Percentiles rank a stretch among this genome's conserved stretches.
These are phyloP conservation scores for Harrya chromipes DNA, from an alignment of 768 basidiomycete genomes.

Conservation along the genomic window DNA sequence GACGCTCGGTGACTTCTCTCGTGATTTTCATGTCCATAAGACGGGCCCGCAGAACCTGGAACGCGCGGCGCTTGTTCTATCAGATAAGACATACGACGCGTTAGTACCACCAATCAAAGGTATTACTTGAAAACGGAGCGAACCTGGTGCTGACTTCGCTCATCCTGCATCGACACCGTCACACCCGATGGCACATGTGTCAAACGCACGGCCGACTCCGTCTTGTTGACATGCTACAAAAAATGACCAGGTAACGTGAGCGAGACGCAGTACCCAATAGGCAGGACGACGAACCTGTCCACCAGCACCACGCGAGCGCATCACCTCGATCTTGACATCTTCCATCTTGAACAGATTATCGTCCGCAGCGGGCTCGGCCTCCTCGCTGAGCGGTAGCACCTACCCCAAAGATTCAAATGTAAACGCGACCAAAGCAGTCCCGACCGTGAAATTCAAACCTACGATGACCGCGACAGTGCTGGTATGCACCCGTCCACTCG, in stretches of 20 bases:
- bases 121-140: neutral
- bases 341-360: constrained; percentile 79
- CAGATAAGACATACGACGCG: neutral
- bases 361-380: constrained; percentile 46
- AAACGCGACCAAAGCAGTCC: neutral
- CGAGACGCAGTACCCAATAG: neutral
- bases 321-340: constrained; percentile 89
- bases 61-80: constrained; percentile 91
- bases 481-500: constrained; percentile 85
- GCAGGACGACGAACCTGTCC: constrained; percentile 64
- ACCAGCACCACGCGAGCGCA: constrained; percentile 95
- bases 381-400: constrained; percentile 81
- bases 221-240: constrained; percentile 93
- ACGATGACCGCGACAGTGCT: constrained; percentile 88
- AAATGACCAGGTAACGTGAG: neutral
- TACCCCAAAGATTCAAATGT: neutral
- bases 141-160: constrained; percentile 93
- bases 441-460: constrained; percentile 24
- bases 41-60: constrained; percentile 82
- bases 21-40: constrained; percentile 78
- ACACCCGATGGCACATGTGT: constrained; percentile 93
- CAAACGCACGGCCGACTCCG: constrained; percentile 94
- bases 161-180: constrained; percentile 97
- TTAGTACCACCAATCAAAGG: neutral
- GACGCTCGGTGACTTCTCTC: constrained; percentile 65